Conservation (phyloP, 2,329 filamentous ascomycete genomes). For the Metarhizium sp. region DNA sequence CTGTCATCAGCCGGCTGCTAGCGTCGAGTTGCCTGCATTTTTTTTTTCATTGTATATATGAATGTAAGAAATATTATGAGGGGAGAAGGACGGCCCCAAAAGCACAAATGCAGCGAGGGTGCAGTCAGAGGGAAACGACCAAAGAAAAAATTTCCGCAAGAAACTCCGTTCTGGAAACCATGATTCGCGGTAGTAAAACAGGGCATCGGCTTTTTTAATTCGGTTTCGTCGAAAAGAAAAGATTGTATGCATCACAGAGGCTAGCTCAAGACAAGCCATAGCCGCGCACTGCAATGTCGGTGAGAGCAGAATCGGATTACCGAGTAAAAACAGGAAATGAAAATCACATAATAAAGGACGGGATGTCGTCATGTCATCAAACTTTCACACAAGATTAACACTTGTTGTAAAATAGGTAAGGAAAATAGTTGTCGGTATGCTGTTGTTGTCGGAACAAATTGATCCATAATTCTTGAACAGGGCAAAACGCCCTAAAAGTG, state of each 20-base stretch:
- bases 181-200: background rate
- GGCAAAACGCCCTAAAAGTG: background rate
- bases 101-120: background rate
- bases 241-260: background rate
- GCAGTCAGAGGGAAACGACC: background rate
- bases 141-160: too few relatives aligned
- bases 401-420: background rate
- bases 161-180: background rate
- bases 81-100: background rate
- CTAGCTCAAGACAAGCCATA: background rate
- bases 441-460: background rate
- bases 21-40: too few relatives aligned
- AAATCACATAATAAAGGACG: background rate
- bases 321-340: background rate
- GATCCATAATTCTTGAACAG: background rate
- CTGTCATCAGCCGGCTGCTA: too few relatives aligned
- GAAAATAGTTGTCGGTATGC: background rate
- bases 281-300: background rate
- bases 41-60: too few relatives aligned
- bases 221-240: background rate
- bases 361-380: conserved; percentile 6
- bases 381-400: background rate
- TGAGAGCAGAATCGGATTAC: background rate
- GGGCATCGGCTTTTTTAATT: background rate
- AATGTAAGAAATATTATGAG: background rate